Evolutionary conservation across 1,284 basidiomycete species (phyloP), one percentile per base, ranked within the genome.

Genomic region (Hypsizygus ulmarius): DNA sequence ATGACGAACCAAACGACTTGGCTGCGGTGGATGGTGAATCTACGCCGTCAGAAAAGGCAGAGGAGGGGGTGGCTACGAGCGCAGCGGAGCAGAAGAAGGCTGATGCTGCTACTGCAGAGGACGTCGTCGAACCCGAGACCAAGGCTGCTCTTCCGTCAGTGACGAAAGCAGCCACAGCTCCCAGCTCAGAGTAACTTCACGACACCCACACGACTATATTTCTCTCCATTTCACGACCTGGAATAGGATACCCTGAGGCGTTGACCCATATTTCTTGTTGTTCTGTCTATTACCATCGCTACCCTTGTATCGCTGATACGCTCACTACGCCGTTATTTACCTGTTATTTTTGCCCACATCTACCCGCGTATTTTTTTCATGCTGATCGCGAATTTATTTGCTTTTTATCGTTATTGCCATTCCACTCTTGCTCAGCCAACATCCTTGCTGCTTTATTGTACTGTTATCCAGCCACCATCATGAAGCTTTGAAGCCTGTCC

Each of bases 201-300:
- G n/a, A 41, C 45, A 18, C 29, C 40, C 32, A 44, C 41, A 37
- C 47, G 32, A 46, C 14, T 3, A 3, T 34, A 37, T 48, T 28
- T 45, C 15, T 12, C 15, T 34, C 43, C 19, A 33, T 46, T 52
- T 43, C 40, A 48, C 39, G 45, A 41, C 29, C n/a, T 33, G 11
- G 40, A 38, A 19, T 35, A 33, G 33, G 47, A 57, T 57, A 53
- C 50, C 53, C 50, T 46, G 47, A 49, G 51, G 36, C 48, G 39
- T 29, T 47, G 49, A 41, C 38, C 34, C 16, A 33, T 16, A 19
- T 43, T 32, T 38, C 45, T 39, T 51, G 45, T 46, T 55, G 41
- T 49, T 41, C 47, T 12, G 42, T 18, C 38, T 45, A 28, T 32
- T 14, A 40, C 45, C 39, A 46, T 28, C 5, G 36, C 37, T 47